phyloP scores from a whole-genome alignment of 2,329 filamentous ascomycete species.

The Alternaria arborescens region DNA sequence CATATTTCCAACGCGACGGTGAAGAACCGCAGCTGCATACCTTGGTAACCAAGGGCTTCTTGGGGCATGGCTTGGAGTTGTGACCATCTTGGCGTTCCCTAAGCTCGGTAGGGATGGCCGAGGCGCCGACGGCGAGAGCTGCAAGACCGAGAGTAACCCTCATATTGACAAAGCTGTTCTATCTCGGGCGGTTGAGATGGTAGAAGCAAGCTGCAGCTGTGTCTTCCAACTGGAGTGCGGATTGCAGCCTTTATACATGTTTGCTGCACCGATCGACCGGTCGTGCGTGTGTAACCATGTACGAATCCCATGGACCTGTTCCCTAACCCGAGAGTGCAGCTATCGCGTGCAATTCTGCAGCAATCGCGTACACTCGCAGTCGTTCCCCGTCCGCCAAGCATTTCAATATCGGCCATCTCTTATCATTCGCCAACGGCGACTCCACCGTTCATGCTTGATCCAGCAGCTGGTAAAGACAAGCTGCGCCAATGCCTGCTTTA shows the following conservation, averaged over 20 bases:
- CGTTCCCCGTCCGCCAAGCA: neutral
- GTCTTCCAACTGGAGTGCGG: neutral
- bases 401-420: constrained; percentile 2
- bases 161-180: constrained; percentile 23
- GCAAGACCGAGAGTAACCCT: constrained; percentile 32
- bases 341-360: neutral
- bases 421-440: constrained; percentile 5
- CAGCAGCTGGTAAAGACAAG: constrained; percentile 4
- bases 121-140: constrained; percentile 31
- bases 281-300: constrained; percentile 1
- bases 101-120: constrained; percentile 19
- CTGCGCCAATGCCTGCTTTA: constrained; percentile 3
- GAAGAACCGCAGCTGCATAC: constrained; percentile 20
- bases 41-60: constrained; percentile 21
- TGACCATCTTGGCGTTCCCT: neutral
- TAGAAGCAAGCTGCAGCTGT: constrained; percentile 3
- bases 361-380: neutral
- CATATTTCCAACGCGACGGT: neutral
- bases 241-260: neutral
- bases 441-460: neutral
- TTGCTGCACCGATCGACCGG: neutral
- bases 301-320: constrained; percentile 2
- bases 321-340: neutral
- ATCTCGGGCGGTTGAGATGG: neutral
- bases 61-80: constrained; percentile 6